Conservation (phyloP, 495 filamentous ascomycete genomes). For the Thermochaetoides thermophila region DNA sequence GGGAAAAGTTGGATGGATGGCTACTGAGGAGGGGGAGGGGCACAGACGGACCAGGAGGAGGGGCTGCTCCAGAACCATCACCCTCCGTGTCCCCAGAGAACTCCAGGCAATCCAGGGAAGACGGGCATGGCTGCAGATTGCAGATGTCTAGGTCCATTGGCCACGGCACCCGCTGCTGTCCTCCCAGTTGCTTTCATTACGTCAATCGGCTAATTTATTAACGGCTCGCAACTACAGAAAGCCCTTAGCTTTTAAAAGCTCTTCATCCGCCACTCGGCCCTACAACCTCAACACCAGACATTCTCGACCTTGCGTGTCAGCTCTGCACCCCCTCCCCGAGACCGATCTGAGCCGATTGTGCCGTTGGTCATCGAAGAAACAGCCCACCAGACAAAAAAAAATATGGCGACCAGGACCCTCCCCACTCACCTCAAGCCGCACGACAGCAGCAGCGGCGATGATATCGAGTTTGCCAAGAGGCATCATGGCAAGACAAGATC, state of each 20-base stretch:
- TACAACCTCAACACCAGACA: background rate
- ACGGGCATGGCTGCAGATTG: too few relatives aligned
- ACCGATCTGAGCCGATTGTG: background rate
- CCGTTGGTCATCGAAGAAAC: background rate
- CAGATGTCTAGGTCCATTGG: too few relatives aligned
- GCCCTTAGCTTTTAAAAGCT: too few relatives aligned
- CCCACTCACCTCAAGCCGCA: slow-evolving; percentile 62
- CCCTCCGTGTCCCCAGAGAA: too few relatives aligned
- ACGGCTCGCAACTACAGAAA: too few relatives aligned
- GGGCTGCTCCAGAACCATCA: slow-evolving; percentile 10
- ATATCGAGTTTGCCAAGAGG: slow-evolving; percentile 43
- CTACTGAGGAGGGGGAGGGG: too few relatives aligned
- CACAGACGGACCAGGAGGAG: too few relatives aligned
- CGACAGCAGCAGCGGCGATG: slow-evolving; percentile 32
- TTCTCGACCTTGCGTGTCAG: too few relatives aligned
- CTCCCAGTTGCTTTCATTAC: slow-evolving; percentile 14
- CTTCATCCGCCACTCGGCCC: background rate
- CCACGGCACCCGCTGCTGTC: too few relatives aligned
- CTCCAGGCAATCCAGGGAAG: too few relatives aligned
- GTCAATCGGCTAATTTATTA: slow-evolving; percentile 22
- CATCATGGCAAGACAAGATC: slow-evolving; percentile 93
- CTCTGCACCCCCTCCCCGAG: background rate
- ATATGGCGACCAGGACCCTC: slow-evolving; percentile 62
- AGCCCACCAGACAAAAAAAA: slow-evolving; percentile 17
- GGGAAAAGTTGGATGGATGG: too few relatives aligned